Conservation (phyloP, 2,329 filamentous ascomycete genomes). For the Trichoderma sp. region DNA sequence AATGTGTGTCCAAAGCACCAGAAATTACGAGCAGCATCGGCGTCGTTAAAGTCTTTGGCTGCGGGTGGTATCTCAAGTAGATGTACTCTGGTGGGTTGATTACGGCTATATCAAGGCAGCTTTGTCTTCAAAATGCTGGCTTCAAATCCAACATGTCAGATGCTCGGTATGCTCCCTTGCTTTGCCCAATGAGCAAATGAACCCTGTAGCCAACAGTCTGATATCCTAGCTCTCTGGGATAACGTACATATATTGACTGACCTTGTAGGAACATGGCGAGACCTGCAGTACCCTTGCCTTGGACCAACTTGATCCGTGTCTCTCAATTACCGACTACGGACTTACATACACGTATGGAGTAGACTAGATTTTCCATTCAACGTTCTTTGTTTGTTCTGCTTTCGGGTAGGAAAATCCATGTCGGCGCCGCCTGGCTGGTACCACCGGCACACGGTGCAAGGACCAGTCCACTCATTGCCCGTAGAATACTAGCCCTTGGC, state of each 20-base stretch:
- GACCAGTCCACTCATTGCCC: background rate
- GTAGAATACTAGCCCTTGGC: background rate
- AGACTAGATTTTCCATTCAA: background rate
- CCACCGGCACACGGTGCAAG: slow-evolving; percentile 7
- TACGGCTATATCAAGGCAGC: background rate
- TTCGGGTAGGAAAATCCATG: background rate
- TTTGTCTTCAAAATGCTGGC: background rate
- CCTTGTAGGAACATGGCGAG: background rate
- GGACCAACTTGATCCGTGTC: background rate
- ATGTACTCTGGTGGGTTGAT: background rate
- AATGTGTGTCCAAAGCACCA: background rate
- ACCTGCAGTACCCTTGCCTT: background rate
- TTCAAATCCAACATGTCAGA: background rate
- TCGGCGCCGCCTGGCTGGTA: slow-evolving; percentile 3
- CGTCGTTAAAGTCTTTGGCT: background rate
- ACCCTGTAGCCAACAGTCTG: background rate
- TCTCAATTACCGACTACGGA: background rate
- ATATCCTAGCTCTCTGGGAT: background rate
- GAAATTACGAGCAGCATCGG: background rate
- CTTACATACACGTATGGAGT: background rate
- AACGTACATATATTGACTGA: background rate
- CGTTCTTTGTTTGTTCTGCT: background rate
- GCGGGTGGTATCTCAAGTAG: background rate
- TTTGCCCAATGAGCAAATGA: background rate
- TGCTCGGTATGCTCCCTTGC: background rate